phyloP scores from a whole-genome alignment of 2,329 filamentous ascomycete species.

The Paecilomyces sp. region DNA sequence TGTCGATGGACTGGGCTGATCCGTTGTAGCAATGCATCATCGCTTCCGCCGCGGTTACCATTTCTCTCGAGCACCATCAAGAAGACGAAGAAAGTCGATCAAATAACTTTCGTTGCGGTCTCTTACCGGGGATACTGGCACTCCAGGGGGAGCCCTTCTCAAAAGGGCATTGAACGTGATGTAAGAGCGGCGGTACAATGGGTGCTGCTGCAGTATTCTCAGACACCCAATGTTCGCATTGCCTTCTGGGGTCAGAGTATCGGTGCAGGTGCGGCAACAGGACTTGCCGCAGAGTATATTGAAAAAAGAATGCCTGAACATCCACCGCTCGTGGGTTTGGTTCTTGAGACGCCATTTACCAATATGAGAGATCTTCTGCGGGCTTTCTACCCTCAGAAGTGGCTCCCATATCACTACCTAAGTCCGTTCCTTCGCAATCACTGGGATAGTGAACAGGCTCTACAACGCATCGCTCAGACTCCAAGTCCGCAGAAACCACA shows the following conservation, averaged over 20 bases:
- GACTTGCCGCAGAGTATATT: constrained; percentile 45
- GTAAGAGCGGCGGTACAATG: constrained; percentile 58
- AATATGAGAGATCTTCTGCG: constrained; percentile 64
- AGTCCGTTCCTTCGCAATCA: constrained; percentile 63
- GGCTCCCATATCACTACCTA: constrained; percentile 70
- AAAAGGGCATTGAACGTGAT: constrained; percentile 63
- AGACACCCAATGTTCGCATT: constrained; percentile 26
- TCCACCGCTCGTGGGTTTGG: constrained; percentile 38
- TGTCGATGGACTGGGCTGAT: background rate
- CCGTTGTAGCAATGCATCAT: constrained; percentile 26
- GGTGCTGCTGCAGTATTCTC: constrained; percentile 42
- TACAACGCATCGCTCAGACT: constrained; percentile 30
- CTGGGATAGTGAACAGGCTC: constrained; percentile 42
- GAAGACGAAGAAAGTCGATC: constrained; percentile 3
- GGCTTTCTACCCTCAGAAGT: constrained; percentile 68
- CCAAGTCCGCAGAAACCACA: constrained; percentile 12
- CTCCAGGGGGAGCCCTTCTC: constrained; percentile 63
- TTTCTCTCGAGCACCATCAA: constrained; percentile 40
- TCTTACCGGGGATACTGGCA: constrained; percentile 72
- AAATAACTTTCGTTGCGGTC: constrained; percentile 37
- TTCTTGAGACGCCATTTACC: constrained; percentile 71
- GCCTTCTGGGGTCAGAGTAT: constrained; percentile 74
- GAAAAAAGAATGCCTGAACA: constrained; percentile 25
- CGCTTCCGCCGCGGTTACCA: constrained; percentile 41
- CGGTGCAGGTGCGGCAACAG: constrained; percentile 64